Percentiles rank a stretch among this genome's conserved stretches.
Evolutionary conservation across 2,329 filamentous ascomycete species (phyloP).

Genomic region (Aspergillus pseudonomiae): DNA sequence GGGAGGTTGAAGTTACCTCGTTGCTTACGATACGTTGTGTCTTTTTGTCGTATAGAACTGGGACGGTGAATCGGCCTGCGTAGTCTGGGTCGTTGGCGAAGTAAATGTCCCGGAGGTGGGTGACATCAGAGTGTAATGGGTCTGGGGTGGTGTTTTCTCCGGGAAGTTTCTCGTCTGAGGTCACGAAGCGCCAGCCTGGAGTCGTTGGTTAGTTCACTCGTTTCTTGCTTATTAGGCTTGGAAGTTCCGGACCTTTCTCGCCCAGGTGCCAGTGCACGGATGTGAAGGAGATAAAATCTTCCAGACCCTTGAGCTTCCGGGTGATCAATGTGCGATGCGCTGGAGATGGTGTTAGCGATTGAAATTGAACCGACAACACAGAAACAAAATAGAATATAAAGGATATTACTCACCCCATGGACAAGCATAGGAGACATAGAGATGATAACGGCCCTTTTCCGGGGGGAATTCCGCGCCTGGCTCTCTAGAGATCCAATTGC

Average conservation of each 20-base stretch:
- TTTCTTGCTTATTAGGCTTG: neutral
- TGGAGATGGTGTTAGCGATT: conserved; percentile 34
- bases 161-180: conserved; percentile 61
- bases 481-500: conserved; percentile 75
- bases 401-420: conserved; percentile 67
- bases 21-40: conserved; percentile 81
- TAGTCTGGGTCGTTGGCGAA: conserved; percentile 74
- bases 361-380: neutral
- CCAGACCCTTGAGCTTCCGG: conserved; percentile 86
- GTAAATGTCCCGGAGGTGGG: conserved; percentile 78
- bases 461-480: conserved; percentile 74
- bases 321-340: conserved; percentile 87
- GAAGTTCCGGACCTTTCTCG: conserved; percentile 57
- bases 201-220: no score
- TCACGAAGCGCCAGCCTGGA: conserved; percentile 80
- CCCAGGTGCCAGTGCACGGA: conserved; percentile 92
- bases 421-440: conserved; percentile 93
- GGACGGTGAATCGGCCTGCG: conserved; percentile 80
- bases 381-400: no score
- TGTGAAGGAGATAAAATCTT: conserved; percentile 77
- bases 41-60: conserved; percentile 75
- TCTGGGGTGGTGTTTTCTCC: conserved; percentile 57
- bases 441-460: conserved; percentile 88
- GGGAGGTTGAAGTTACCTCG: conserved; percentile 57
- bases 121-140: conserved; percentile 68